phyloP scores from a whole-genome alignment of 768 basidiomycete genomes.

The Boletus huronensis region DNA sequence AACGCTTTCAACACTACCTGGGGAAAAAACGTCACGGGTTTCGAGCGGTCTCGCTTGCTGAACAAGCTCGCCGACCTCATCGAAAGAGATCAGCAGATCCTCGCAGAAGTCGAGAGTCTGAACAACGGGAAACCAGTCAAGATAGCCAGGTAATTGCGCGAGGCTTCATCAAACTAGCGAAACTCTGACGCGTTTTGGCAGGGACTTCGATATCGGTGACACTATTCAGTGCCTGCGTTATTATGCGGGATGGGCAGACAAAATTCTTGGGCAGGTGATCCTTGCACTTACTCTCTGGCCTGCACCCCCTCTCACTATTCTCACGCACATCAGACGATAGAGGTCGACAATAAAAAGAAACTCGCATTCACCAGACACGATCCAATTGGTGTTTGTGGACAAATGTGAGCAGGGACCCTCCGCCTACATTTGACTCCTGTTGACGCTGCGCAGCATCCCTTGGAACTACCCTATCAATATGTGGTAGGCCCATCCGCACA shows the following conservation, averaged over 20 bases:
- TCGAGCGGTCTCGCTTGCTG: slow-evolving; percentile 74
- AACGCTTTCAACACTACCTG: slow-evolving; percentile 81
- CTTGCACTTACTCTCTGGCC: slow-evolving; percentile 1
- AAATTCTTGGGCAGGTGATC: slow-evolving; percentile 80
- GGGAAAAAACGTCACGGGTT: slow-evolving; percentile 86
- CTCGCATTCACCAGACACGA: slow-evolving; percentile 85
- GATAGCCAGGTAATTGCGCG: slow-evolving; percentile 43
- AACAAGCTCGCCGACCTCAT: slow-evolving; percentile 89
- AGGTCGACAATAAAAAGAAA: slow-evolving; percentile 77
- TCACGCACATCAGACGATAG: slow-evolving; percentile 53
- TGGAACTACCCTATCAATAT: slow-evolving; percentile 93
- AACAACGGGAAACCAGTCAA: slow-evolving; percentile 92
- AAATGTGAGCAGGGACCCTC: slow-evolving; percentile 56
- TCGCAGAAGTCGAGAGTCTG: slow-evolving; percentile 80
- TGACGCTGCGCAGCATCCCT: slow-evolving; percentile 55
- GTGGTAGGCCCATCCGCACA: slow-evolving; percentile 47
- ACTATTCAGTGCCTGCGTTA: slow-evolving; percentile 77
- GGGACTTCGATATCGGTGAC: slow-evolving; percentile 81
- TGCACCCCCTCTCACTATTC: slow-evolving; percentile 1
- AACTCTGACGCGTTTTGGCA: slow-evolving; percentile 25
- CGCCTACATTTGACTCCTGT: slow-evolving; percentile 7
- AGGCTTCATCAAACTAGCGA: slow-evolving; percentile 29
- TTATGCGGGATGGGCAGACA: slow-evolving; percentile 96
- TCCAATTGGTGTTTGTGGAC: slow-evolving; percentile 92
- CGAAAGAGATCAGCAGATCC: slow-evolving; percentile 75